Conservation (phyloP, 768 basidiomycete genomes). For the Sporobolomyces phaffii region DNA sequence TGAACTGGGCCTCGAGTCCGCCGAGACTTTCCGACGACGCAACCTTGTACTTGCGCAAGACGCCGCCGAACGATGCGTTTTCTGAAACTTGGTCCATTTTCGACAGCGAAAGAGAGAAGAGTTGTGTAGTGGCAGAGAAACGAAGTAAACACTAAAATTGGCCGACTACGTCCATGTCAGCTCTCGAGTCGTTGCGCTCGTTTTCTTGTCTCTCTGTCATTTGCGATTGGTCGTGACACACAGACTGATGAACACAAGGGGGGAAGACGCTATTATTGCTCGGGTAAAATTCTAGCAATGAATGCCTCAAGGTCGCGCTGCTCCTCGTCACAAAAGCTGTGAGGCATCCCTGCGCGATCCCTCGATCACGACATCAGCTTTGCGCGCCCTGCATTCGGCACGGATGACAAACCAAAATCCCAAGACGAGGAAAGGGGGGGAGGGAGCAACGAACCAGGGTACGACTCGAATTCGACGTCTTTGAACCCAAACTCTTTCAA, state of each 20-base stretch:
- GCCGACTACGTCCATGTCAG: too few relatives aligned
- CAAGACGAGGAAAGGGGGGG: too few relatives aligned
- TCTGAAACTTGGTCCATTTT: conserved; percentile 62
- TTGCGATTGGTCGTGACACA: not conserved
- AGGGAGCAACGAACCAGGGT: not conserved
- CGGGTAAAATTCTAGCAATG: not conserved
- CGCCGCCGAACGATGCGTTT: conserved; percentile 74
- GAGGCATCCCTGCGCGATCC: conserved; percentile 19
- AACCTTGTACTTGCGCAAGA: conserved; percentile 75
- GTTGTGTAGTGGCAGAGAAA: too few relatives aligned
- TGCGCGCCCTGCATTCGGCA: too few relatives aligned
- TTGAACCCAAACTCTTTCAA: conserved; percentile 57
- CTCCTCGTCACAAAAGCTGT: conserved; percentile 26
- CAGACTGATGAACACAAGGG: too few relatives aligned
- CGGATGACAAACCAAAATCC: too few relatives aligned
- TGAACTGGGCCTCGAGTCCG: conserved; percentile 61
- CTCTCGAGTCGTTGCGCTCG: too few relatives aligned
- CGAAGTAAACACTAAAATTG: too few relatives aligned
- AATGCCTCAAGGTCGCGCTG: conserved; percentile 24
- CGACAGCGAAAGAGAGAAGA: not conserved
- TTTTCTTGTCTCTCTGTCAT: too few relatives aligned
- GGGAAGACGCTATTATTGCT: too few relatives aligned
- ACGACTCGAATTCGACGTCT: conserved; percentile 44
- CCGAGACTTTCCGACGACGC: conserved; percentile 51
- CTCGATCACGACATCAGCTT: too few relatives aligned